Evolutionary conservation across 2,329 filamentous ascomycete species (phyloP).

Genomic region (Xylariaceae sp.): DNA sequence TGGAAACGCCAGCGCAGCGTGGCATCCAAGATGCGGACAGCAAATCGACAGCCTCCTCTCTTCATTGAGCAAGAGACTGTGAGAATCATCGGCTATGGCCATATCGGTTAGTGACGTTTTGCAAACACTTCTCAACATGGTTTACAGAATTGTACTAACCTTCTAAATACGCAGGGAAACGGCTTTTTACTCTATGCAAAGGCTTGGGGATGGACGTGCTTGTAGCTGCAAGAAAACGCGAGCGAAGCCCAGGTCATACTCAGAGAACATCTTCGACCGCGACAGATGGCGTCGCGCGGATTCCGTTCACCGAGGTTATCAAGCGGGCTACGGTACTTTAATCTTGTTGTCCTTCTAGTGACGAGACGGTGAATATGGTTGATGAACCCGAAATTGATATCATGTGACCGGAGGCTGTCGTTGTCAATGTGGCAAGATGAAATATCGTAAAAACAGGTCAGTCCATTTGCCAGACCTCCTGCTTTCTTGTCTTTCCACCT

Average conservation of each 20-base stretch:
- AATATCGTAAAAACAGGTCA: constrained; percentile 16
- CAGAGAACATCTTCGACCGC: background rate
- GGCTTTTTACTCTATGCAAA: constrained; percentile 18
- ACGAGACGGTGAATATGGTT: constrained; percentile 16
- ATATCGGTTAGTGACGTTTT: constrained; percentile 15
- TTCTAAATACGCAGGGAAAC: constrained; percentile 11
- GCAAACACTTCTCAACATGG: background rate
- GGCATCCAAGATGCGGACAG: constrained; percentile 18
- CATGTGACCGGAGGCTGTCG: constrained; percentile 19
- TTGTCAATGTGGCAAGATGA: constrained; percentile 25
- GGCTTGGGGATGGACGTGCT: constrained; percentile 24
- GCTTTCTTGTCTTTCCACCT: background rate
- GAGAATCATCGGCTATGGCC: constrained; percentile 20
- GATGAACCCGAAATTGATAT: constrained; percentile 17
- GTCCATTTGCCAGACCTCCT: background rate
- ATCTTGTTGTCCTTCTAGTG: constrained; percentile 16
- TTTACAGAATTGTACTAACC: background rate
- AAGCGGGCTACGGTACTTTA: constrained; percentile 19
- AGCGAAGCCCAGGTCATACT: background rate
- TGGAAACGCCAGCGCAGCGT: constrained; percentile 20
- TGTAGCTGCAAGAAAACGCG: constrained; percentile 18
- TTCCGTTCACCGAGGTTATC: constrained; percentile 21
- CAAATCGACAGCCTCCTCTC: constrained; percentile 13
- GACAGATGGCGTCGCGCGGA: constrained; percentile 2
- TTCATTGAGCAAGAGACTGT: constrained; percentile 20